phyloP scores from a whole-genome alignment of 2,329 filamentous ascomycete species.

The Aureobasidium melanogenum region DNA sequence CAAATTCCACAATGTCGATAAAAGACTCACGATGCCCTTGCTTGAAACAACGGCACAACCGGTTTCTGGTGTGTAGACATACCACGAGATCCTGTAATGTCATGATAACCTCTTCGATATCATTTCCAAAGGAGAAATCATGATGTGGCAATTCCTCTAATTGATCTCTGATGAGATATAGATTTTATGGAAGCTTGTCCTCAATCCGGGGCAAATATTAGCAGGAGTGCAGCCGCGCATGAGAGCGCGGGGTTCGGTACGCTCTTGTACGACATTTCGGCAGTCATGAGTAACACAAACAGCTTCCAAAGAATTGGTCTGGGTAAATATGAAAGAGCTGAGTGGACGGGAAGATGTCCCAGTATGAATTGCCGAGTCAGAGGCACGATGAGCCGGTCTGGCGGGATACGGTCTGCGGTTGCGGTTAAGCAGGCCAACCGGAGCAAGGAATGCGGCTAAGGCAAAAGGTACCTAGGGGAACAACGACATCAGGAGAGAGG shows the following conservation, averaged over 20 bases:
- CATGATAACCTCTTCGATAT: neutral
- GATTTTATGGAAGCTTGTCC: neutral
- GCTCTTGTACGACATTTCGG: slow-evolving; percentile 3
- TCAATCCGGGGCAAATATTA: neutral
- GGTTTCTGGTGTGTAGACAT: neutral
- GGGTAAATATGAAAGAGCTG: neutral
- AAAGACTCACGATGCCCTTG: neutral
- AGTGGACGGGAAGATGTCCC: neutral
- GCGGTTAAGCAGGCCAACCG: slow-evolving; percentile 9
- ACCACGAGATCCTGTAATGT: neutral
- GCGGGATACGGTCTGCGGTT: slow-evolving; percentile 4
- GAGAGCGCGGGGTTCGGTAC: neutral
- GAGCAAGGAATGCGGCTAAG: slow-evolving; percentile 5
- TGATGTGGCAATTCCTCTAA: neutral
- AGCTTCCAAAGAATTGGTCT: neutral
- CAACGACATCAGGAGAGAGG: neutral
- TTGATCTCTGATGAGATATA: neutral
- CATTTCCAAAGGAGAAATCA: neutral
- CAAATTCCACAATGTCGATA: neutral
- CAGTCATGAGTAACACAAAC: neutral
- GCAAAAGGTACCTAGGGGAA: neutral
- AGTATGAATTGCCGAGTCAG: slow-evolving; percentile 1
- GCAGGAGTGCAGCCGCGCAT: neutral
- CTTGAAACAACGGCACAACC: neutral
- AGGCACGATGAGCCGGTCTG: slow-evolving; percentile 1